These are phyloP conservation scores for Aurifilum marmelostoma DNA, from an alignment of 2,329 filamentous ascomycete species.

Conservation along the genomic window DNA sequence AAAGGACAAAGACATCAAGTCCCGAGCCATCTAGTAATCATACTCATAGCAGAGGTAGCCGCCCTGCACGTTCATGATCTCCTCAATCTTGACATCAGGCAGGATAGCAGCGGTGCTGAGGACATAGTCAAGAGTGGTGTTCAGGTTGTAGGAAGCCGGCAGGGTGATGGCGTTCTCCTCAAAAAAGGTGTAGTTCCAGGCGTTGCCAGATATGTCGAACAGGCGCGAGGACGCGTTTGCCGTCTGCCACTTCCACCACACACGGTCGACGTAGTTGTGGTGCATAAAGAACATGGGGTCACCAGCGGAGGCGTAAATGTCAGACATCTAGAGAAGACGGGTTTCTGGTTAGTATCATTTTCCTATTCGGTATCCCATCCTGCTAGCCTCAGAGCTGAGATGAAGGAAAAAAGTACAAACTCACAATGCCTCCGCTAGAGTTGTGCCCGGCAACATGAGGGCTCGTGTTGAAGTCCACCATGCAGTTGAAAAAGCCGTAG, in stretches of 20 bases:
- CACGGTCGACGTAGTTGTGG: conserved; percentile 37
- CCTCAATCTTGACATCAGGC: conserved; percentile 7
- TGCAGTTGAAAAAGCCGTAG: background rate
- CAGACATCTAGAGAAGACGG: conserved; percentile 22
- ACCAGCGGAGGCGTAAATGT: conserved; percentile 26
- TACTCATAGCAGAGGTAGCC: conserved; percentile 14
- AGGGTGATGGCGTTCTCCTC: background rate
- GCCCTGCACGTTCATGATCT: conserved; percentile 21
- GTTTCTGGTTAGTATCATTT: background rate
- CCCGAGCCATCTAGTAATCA: background rate
- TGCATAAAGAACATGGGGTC: conserved; percentile 43
- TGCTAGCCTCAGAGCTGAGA: too few species aligned
- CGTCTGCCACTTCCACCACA: conserved; percentile 33
- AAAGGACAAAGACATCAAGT: background rate
- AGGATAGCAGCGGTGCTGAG: conserved; percentile 9
- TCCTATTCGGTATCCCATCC: too few species aligned
- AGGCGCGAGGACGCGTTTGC: conserved; percentile 1
- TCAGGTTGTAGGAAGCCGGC: conserved; percentile 4
- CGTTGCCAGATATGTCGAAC: conserved; percentile 18
- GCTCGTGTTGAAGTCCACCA: conserved; percentile 10
- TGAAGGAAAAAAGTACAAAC: background rate
- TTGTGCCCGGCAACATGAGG: conserved; percentile 2
- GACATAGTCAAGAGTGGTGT: conserved; percentile 9
- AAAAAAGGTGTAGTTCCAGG: conserved; percentile 12
- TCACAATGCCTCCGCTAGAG: conserved; percentile 3